Evolutionary conservation across 176 grass and related monocot species (phyloP).

Genomic region (Canna indica): DNA sequence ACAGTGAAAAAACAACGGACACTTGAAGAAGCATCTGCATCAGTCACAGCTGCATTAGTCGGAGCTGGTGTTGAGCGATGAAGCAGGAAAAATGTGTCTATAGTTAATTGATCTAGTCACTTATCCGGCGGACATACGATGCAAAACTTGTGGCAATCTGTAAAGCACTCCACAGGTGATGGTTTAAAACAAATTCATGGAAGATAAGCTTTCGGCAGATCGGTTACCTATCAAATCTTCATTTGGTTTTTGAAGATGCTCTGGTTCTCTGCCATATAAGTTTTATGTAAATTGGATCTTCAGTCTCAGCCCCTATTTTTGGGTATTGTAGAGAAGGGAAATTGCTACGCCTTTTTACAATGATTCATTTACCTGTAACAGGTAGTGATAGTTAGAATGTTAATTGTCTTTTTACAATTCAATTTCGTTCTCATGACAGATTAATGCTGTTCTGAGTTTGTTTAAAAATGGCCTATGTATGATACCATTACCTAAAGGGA

Average conservation of each 20-base stretch:
- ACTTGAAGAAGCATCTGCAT: conserved; percentile 81
- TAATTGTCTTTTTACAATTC: not conserved
- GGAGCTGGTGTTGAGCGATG: conserved; percentile 54
- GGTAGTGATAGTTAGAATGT: not conserved
- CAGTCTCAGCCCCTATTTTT: not conserved
- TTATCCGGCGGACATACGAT: not conserved
- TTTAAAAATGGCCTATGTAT: not conserved
- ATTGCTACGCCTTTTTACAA: not conserved
- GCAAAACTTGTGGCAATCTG: not conserved
- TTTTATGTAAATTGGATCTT: not conserved
- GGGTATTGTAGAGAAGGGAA: not conserved
- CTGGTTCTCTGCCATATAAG: not conserved
- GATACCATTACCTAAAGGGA: not conserved
- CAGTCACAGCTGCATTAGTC: conserved; percentile 57
- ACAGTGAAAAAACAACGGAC: conserved; percentile 75
- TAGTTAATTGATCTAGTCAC: not conserved
- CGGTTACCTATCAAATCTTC: not conserved
- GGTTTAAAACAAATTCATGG: not conserved
- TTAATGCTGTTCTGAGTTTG: not conserved
- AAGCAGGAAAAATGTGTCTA: not conserved
- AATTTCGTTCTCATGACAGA: not conserved
- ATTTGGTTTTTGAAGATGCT: not conserved
- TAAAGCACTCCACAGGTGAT: not conserved
- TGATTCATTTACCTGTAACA: conserved; percentile 1
- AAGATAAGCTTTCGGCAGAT: not conserved